A percentile compares a stretch with the other conserved stretches of the same genome.
These are phyloP conservation scores for Pythium grandisporangium DNA, from an alignment of 352 stramenopile genomes.

Conservation along the genomic window DNA sequence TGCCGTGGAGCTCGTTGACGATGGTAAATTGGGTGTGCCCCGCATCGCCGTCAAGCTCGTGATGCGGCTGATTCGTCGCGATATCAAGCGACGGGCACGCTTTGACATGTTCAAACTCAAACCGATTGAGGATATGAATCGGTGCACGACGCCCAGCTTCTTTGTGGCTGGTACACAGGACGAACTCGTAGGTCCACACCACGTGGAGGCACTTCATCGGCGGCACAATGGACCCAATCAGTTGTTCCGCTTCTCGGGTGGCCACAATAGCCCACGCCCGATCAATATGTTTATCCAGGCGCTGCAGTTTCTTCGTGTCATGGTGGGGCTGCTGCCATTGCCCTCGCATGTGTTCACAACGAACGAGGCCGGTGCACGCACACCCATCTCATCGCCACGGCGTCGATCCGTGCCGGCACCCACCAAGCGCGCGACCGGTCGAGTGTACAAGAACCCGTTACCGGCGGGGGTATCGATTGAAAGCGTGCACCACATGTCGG, in stretches of 20 bases:
- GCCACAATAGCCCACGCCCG: constrained; percentile 70
- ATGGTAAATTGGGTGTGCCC: constrained; percentile 72
- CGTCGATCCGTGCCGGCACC: constrained; percentile 15
- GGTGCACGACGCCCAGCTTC: constrained; percentile 52
- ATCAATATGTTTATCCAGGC: constrained; percentile 75
- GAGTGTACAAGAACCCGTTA: constrained; percentile 69
- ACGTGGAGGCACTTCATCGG: constrained; percentile 64
- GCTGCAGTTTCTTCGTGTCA: constrained; percentile 71
- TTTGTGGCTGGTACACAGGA: constrained; percentile 72
- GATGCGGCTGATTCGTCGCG: constrained; percentile 65
- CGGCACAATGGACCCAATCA: constrained; percentile 73
- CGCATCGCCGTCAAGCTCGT: constrained; percentile 79
- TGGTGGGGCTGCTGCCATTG: constrained; percentile 65
- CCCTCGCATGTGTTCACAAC: constrained; percentile 44
- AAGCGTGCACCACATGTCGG: constrained; percentile 52
- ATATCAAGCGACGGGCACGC: constrained; percentile 75
- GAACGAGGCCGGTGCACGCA: no score
- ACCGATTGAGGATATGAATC: constrained; percentile 51
- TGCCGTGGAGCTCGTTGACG: constrained; percentile 66
- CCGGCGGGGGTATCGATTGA: constrained; percentile 41
- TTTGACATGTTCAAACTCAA: constrained; percentile 88
- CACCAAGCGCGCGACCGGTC: no score
- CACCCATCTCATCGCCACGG: constrained; percentile 4
- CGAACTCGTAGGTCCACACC: constrained; percentile 68
- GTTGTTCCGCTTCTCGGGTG: constrained; percentile 69